A percentile compares a stretch with the other conserved stretches of the same genome.
phyloP scores from a whole-genome alignment of 345 rosid species.

The Populus pruinosa region DNA sequence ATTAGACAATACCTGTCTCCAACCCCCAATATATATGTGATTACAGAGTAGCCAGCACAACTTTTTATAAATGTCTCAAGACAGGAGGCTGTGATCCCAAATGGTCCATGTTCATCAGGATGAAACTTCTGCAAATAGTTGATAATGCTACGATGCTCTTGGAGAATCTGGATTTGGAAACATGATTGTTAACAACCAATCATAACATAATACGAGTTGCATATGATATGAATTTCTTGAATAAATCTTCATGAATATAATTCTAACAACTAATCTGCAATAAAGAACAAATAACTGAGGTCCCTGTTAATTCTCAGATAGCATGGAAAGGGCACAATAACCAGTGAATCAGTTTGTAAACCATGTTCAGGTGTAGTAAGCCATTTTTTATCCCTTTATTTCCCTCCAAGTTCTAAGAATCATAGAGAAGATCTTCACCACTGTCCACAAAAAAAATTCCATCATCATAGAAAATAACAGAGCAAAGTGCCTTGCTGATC shows the following conservation, averaged over 20 bases:
- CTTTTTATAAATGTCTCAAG: conserved; percentile 96
- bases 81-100: conserved; percentile 90
- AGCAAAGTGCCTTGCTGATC: not conserved
- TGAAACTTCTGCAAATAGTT: conserved; percentile 95
- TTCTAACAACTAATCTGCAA: not conserved
- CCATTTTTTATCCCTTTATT: not conserved
- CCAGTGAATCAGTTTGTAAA: not conserved
- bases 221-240: not conserved
- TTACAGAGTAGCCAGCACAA: conserved; percentile 98
- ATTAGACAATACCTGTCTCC: conserved; percentile 75
- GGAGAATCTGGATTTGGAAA: conserved; percentile 59
- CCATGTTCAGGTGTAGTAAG: not conserved
- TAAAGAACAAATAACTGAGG: not conserved
- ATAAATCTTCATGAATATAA: not conserved
- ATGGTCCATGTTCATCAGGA: conserved; percentile 93
- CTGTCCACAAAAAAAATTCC: not conserved
- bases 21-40: conserved; percentile 92
- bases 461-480: not conserved
- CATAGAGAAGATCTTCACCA: conserved; percentile 3
- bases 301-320: not conserved
- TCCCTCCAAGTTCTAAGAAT: not conserved
- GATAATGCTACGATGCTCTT: conserved; percentile 88
- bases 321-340: not conserved
- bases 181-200: conserved; percentile 3
- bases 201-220: conserved; percentile 7